Percentiles rank a stretch among this genome's conserved stretches.
Conservation (phyloP, 768 basidiomycete genomes). For the Lentinula sp. region DNA sequence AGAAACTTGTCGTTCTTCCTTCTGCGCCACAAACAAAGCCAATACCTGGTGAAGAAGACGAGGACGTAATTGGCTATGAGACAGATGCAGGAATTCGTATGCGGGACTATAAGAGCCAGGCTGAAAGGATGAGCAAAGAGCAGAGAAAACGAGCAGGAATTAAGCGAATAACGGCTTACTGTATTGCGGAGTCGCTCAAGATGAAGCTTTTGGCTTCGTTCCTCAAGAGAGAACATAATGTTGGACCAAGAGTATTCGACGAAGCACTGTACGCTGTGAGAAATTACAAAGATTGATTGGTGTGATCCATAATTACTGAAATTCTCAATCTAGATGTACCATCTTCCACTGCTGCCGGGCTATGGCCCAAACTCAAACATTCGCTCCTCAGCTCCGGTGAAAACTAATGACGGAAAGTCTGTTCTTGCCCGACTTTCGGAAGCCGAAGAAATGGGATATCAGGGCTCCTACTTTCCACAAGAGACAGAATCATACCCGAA, state of each 20-base stretch:
- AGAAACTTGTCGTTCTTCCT: slow-evolving; percentile 86
- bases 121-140: slow-evolving; percentile 84
- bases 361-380: slow-evolving; percentile 82
- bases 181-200: slow-evolving; percentile 77
- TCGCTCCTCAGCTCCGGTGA: slow-evolving; percentile 72
- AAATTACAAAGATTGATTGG: not conserved
- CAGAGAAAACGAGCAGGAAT: slow-evolving; percentile 79
- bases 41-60: slow-evolving; percentile 38
- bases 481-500: slow-evolving; percentile 24
- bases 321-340: slow-evolving; percentile 62
- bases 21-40: slow-evolving; percentile 87
- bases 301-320: not conserved
- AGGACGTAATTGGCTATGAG: slow-evolving; percentile 45
- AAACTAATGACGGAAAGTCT: slow-evolving; percentile 45
- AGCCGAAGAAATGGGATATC: slow-evolving; percentile 87
- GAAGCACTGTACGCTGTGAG: slow-evolving; percentile 86
- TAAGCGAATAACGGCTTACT: slow-evolving; percentile 85
- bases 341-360: slow-evolving; percentile 85
- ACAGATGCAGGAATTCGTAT: slow-evolving; percentile 49
- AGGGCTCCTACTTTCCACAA: slow-evolving; percentile 70
- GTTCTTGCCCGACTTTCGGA: slow-evolving; percentile 68
- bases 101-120: slow-evolving; percentile 76
- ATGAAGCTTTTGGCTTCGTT: slow-evolving; percentile 82
- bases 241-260: slow-evolving; percentile 79
- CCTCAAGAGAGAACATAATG: slow-evolving; percentile 91